These are phyloP conservation scores for Mycena citricolor DNA, from an alignment of 1,284 basidiomycete species.

Conservation along the genomic window DNA sequence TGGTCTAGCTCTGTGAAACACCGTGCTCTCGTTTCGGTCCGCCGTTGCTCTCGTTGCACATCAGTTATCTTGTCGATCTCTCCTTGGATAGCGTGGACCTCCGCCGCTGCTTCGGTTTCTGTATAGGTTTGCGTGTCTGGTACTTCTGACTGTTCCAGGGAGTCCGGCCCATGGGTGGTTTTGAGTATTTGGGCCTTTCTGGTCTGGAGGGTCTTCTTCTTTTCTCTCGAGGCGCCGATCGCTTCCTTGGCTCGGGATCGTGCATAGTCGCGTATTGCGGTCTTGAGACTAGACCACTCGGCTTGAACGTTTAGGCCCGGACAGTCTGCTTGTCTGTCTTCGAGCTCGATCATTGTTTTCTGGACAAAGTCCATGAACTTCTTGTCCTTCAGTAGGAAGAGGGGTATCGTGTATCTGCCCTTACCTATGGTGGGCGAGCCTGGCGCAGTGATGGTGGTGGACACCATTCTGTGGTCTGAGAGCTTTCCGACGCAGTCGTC, in stretches of 20 bases:
- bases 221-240: slow-evolving; percentile 5
- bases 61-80: background rate
- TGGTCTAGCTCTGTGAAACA: slow-evolving; percentile 4
- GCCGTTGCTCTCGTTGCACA: background rate
- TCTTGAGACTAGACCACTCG: background rate
- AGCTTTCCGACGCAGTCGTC: slow-evolving; percentile 3
- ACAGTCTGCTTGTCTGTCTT: background rate
- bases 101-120: background rate
- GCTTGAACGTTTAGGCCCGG: background rate
- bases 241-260: background rate
- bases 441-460: background rate
- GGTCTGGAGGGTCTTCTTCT: slow-evolving; percentile 3
- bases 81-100: background rate
- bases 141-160: background rate
- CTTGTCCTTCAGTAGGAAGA: slow-evolving; percentile 9
- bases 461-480: slow-evolving; percentile 19
- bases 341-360: background rate
- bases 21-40: background rate
- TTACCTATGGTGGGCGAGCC: slow-evolving; percentile 15
- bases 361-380: slow-evolving; percentile 2
- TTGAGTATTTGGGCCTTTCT: background rate
- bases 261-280: background rate
- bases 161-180: background rate
- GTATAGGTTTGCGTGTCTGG: background rate
- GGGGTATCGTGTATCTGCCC: slow-evolving; percentile 19